Evolutionary conservation across 176 grass and related monocot species (phyloP).

Genomic region (Phoenix dactylifera): DNA sequence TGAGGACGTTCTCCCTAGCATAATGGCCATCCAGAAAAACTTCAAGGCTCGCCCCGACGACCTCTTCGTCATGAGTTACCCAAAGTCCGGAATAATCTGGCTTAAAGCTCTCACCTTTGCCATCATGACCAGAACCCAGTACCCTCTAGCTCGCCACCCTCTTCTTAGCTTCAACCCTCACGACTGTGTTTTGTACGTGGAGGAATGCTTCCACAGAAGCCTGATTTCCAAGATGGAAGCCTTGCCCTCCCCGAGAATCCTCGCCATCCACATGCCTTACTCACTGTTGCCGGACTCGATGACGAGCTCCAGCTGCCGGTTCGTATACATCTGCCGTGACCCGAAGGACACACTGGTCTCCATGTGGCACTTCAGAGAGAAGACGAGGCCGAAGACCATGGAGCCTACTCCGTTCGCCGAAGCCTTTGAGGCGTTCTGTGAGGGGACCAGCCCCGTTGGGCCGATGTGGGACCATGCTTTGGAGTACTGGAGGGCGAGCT

Average conservation of each 20-base stretch:
- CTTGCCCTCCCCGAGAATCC: conserved; percentile 25
- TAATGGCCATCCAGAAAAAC: conserved; percentile 14
- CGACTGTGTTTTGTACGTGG: conserved; percentile 25
- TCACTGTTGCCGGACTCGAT: conserved; percentile 17
- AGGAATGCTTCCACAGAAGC: conserved; percentile 1
- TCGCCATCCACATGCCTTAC: conserved; percentile 32
- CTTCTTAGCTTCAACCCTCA: conserved; percentile 29
- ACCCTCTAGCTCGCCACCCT: conserved; percentile 22
- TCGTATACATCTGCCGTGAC: too few relatives aligned
- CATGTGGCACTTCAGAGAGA: too few relatives aligned
- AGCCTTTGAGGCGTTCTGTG: too few relatives aligned
- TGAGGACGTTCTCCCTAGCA: conserved; percentile 13
- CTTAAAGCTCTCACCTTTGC: conserved; percentile 41
- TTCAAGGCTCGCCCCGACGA: conserved; percentile 36
- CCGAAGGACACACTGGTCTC: too few relatives aligned
- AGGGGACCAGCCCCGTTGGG: conserved; percentile 29
- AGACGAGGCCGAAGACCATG: too few relatives aligned
- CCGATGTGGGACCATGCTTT: conserved; percentile 31
- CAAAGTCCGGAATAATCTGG: conserved; percentile 51
- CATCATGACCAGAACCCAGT: conserved; percentile 11
- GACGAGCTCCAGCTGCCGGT: too few relatives aligned
- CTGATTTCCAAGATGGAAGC: not conserved
- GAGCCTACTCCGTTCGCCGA: too few relatives aligned
- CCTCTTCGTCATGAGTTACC: conserved; percentile 36
- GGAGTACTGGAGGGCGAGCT: conserved; percentile 40